Conservation (phyloP, 495 filamentous ascomycete genomes). For the Tetracladium setigerum region DNA sequence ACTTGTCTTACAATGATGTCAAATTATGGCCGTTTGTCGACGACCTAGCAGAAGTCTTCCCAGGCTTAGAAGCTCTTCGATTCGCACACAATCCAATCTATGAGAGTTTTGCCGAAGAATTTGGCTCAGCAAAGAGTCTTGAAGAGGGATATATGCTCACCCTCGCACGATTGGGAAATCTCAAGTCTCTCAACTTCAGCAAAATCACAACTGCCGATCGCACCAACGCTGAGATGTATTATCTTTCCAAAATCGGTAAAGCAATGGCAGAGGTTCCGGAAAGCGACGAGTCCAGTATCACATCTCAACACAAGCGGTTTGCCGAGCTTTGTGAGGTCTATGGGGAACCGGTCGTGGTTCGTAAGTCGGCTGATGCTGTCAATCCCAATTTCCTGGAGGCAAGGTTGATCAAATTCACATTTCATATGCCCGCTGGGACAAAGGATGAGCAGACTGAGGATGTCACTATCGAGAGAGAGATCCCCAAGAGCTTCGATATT, state of each 20-base stretch:
- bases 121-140: constrained; percentile 27
- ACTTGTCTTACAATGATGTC: constrained; percentile 74
- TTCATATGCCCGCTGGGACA: constrained; percentile 33
- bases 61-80: constrained; percentile 62
- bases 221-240: constrained; percentile 84
- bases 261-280: constrained; percentile 57
- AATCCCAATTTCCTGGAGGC: constrained; percentile 67
- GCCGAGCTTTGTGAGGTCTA: constrained; percentile 64
- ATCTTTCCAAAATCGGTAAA: constrained; percentile 70
- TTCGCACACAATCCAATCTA: constrained; percentile 81
- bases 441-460: constrained; percentile 14
- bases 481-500: constrained; percentile 71
- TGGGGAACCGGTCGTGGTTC: constrained; percentile 52
- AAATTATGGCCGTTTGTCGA: constrained; percentile 66
- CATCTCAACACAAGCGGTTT: constrained; percentile 61
- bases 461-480: constrained; percentile 32
- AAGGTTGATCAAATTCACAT: constrained; percentile 57
- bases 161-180: constrained; percentile 60
- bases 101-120: constrained; percentile 41
- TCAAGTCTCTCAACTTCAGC: constrained; percentile 72
- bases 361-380: constrained; percentile 34
- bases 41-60: constrained; percentile 53
- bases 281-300: constrained; percentile 41
- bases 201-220: constrained; percentile 64
- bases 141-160: constrained; percentile 86